Conservation (phyloP, 768 basidiomycete species). For the Roridomyces roridus region DNA sequence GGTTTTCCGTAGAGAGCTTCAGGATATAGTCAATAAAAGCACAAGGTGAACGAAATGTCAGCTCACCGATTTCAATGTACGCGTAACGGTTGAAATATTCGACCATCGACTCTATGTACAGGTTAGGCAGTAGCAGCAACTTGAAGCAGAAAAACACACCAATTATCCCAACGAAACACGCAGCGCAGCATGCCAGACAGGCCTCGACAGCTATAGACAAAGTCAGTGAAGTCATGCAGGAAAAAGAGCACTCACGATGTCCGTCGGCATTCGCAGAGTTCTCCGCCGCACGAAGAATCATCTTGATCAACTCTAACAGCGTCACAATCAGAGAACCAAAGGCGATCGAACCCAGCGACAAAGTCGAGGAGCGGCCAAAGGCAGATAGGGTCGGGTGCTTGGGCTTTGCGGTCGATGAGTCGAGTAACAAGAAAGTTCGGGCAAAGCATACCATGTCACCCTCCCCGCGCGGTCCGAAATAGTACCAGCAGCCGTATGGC, state of each 20-base stretch:
- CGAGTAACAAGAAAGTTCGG: not conserved
- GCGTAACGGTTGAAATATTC: conserved; percentile 57
- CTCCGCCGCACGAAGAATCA: conserved; percentile 63
- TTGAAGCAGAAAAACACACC: conserved; percentile 38
- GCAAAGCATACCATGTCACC: conserved; percentile 61
- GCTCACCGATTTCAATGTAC: conserved; percentile 80
- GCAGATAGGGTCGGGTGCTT: conserved; percentile 73
- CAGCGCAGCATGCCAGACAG: conserved; percentile 78
- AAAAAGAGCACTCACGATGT: conserved; percentile 57
- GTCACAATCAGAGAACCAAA: conserved; percentile 88
- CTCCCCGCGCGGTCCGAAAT: conserved; percentile 75
- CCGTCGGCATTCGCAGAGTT: conserved; percentile 68
- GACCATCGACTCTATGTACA: not conserved
- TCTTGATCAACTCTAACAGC: conserved; percentile 68
- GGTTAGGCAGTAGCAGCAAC: not conserved
- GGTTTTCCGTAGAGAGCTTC: conserved; percentile 86
- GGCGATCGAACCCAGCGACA: conserved; percentile 84
- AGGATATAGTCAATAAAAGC: not conserved
- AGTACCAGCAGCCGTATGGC: conserved; percentile 65
- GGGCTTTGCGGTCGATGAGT: conserved; percentile 47
- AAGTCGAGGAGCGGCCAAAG: conserved; percentile 76
- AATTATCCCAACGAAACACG: conserved; percentile 78
- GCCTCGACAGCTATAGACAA: conserved; percentile 66
- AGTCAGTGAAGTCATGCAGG: not conserved
- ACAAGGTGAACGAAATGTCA: not conserved